phyloP scores from a whole-genome alignment of 108 stramenopile species.

The Heterococcus sp. region DNA sequence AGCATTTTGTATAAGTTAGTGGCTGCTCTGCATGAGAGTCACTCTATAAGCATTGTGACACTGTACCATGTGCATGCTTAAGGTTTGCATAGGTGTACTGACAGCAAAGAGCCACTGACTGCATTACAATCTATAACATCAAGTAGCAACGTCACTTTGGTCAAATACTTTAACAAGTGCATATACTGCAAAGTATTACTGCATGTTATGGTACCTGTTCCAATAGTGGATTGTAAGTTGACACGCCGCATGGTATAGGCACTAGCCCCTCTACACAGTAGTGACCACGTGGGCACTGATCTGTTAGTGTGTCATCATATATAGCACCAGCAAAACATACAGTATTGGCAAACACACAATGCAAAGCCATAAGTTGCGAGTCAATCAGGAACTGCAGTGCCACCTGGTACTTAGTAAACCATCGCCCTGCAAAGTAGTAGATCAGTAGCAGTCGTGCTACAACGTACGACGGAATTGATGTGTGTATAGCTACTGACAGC shows the following conservation, averaged over 20 bases:
- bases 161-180: not conserved
- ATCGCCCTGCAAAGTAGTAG: too few species aligned
- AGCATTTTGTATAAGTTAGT: not conserved
- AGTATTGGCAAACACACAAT: too few species aligned
- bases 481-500: too few species aligned
- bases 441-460: too few species aligned
- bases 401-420: too few species aligned
- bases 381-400: too few species aligned
- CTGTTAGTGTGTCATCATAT: too few species aligned
- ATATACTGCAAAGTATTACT: not conserved
- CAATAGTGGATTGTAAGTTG: conserved; percentile 40
- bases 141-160: not conserved
- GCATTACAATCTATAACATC: not conserved
- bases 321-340: too few species aligned
- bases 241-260: conserved; percentile 39
- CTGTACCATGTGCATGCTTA: not conserved
- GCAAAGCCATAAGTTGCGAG: too few species aligned
- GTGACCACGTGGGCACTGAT: conserved; percentile 50
- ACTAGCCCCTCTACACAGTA: conserved; percentile 45
- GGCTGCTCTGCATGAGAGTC: not conserved
- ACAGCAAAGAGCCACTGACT: too few species aligned
- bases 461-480: too few species aligned
- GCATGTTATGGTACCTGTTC: not conserved
- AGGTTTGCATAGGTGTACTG: not conserved
- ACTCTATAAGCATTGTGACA: not conserved